A percentile compares a stretch with the other conserved stretches of the same genome.
Conservation (phyloP, 805 yeast genomes). For the Metschnikowia proteae region DNA sequence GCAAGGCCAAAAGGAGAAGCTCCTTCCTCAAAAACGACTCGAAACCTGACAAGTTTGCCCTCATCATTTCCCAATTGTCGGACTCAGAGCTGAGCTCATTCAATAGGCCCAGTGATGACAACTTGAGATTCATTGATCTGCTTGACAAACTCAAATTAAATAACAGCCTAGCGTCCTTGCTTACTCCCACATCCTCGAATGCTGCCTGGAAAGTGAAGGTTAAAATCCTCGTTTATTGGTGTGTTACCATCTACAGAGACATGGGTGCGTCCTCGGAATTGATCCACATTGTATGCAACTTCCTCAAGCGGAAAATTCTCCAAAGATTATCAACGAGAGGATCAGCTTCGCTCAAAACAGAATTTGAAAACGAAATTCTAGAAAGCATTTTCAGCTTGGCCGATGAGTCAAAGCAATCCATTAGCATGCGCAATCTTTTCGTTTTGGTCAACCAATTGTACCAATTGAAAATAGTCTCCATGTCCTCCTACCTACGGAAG, state of each 20-base stretch:
- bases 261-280: constrained; percentile 27
- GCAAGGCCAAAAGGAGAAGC: constrained; percentile 5
- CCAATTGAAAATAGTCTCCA: constrained; percentile 47
- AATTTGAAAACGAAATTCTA: constrained; percentile 40
- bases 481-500: constrained; percentile 69
- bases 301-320: constrained; percentile 40
- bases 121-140: constrained; percentile 30
- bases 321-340: constrained; percentile 19
- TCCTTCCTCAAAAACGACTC: constrained; percentile 7
- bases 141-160: constrained; percentile 33
- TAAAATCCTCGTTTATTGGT: constrained; percentile 38
- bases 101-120: constrained; percentile 26
- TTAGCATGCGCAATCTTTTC: constrained; percentile 29
- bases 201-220: constrained; percentile 34
- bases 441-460: constrained; percentile 52
- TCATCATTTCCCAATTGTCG: constrained; percentile 2
- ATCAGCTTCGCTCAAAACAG: constrained; percentile 34
- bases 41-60: constrained; percentile 3
- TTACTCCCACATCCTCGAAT: constrained; percentile 20
- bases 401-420: constrained; percentile 11
- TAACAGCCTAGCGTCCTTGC: constrained; percentile 27
- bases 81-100: constrained; percentile 8
- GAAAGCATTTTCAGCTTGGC: constrained; percentile 36
- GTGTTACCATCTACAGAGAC: constrained; percentile 36
- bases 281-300: constrained; percentile 39